Conservation (phyloP, 2,329 filamentous ascomycete genomes). For the Beauveria asiatica region DNA sequence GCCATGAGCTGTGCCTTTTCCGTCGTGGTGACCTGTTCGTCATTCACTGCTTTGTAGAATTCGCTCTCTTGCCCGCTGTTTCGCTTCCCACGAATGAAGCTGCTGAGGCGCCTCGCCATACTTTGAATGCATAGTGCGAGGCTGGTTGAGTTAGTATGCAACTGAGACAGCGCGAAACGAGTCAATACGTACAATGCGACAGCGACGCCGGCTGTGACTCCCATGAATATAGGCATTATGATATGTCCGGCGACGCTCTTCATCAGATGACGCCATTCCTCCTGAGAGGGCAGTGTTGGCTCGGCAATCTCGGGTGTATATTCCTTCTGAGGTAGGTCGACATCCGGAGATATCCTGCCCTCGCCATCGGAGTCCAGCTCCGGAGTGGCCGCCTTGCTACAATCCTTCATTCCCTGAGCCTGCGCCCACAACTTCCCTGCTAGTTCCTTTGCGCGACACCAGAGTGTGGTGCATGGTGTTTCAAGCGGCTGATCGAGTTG, state of each 20-base stretch:
- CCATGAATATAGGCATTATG: slow-evolving; percentile 59
- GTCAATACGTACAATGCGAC: slow-evolving; percentile 49
- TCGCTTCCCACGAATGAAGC: slow-evolving; percentile 32
- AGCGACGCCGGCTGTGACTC: slow-evolving; percentile 58
- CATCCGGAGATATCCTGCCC: neutral
- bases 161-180: neutral
- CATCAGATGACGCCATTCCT: slow-evolving; percentile 29
- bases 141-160: slow-evolving; percentile 27
- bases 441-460: slow-evolving; percentile 39
- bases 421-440: slow-evolving; percentile 18
- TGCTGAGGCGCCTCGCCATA: slow-evolving; percentile 50
- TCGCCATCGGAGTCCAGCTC: neutral
- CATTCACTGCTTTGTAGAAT: slow-evolving; percentile 25
- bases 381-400: neutral
- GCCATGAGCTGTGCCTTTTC: slow-evolving; percentile 45
- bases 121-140: slow-evolving; percentile 60
- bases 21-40: slow-evolving; percentile 31
- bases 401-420: slow-evolving; percentile 13
- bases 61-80: slow-evolving; percentile 18
- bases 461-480: slow-evolving; percentile 36
- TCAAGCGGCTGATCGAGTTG: slow-evolving; percentile 26
- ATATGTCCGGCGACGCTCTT: slow-evolving; percentile 53
- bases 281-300: neutral
- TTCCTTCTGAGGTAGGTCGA: neutral
- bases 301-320: neutral